Evolutionary conservation across 2,329 filamentous ascomycete species (phyloP), one percentile per base, ranked within the genome.

Genomic region (Fusarium coicis): DNA sequence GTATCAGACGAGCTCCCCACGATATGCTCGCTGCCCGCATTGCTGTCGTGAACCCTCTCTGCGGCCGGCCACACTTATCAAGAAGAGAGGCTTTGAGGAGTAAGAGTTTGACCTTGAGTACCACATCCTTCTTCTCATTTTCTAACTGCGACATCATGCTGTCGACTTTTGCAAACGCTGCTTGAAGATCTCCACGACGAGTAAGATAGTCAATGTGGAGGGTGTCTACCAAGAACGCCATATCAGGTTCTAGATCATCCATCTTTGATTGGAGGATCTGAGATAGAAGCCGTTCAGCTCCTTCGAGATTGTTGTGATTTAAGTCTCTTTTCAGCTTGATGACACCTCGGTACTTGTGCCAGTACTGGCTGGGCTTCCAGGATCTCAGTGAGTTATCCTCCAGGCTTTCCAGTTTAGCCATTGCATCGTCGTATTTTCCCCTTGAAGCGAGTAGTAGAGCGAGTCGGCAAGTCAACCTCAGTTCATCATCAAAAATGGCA

Each of bases 291-390:
- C 84, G 77, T 52, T 87, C 84, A 7, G 87, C 87, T 4, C 85
- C 85, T n/a, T 85, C 83, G 10, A 89, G 80, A 54, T 89, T 85
- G 67, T 85, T 84, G 64, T 83, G 85, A 63, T 90, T 87, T 11
- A 94, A 83, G 70, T 92, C 90, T 65, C 87, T 85, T 73, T 88
- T 89, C 15, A 94, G 82, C 76, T 90, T 91, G 65, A 94, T 85
- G 47, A 94, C 86, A 9, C 89, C 91, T 19, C 89, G 86, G 78
- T 91, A 93, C 62, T 90, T 90, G 72, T 88, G 84, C 85, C 93
- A 90, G 78, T 92, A 92, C 74, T 97, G 93, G 72, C 92, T 91
- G 23, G 92, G 88, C 80, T 95, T 97, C 80, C 95, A 88, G 1
- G 93, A 92, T 7, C 92, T 90, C 43, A 93, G 85, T 8, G 88